Base-by-base conservation (phyloP, 2,329 filamentous ascomycete species). In the Bipolaris bicolor region DNA sequence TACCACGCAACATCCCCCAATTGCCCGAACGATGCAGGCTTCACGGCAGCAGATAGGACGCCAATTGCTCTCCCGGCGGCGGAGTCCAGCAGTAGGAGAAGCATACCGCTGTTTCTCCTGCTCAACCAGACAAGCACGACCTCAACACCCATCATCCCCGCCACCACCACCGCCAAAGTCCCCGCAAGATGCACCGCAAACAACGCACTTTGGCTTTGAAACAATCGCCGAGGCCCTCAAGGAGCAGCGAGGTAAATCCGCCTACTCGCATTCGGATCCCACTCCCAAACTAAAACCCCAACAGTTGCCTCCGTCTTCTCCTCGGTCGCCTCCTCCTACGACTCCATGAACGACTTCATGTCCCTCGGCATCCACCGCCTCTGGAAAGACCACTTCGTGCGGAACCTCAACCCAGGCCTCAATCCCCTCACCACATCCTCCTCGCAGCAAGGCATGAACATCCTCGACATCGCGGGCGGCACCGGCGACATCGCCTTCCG, bases 271-370 rank as follows among this genome's bases (percentile, higher is more conserved):
- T 6, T 2, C 36, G 45, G 29, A 26, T 26, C 24, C 47, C 7
- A 22, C 7, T 6, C 24, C 10, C 57, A 63, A 43, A 69, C 59
- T 41, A 22, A 22, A n/a, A 24, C 7, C 6, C 2, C 9, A 2
- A 39, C 18, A 83, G 93, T 97, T 39, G 90, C 90, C 58, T 87
- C 86, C 40, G 95, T 99, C 57, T 99, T 99, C 81, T 94, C 91
- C 77, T 97, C 90, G 65, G 95, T 99, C 39, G 95, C 95, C 66
- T 88, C 91, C 62, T 92, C 90, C 16, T 99, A 99, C 80, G 95
- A 99, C 78, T 90, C 89, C 61, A 99, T 99, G 95, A 99, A 99
- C 80, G 95, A 99, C 77, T 85, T 98, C 66, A 99, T 99, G 95
- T 98, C 95, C 7, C 86, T 99, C 46, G 95, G 95, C 53, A 93